A percentile compares a stretch with the other conserved stretches of the same genome.
phyloP scores from a whole-genome alignment of 257 asterid genomes.

The Ligustrum vulgare region DNA sequence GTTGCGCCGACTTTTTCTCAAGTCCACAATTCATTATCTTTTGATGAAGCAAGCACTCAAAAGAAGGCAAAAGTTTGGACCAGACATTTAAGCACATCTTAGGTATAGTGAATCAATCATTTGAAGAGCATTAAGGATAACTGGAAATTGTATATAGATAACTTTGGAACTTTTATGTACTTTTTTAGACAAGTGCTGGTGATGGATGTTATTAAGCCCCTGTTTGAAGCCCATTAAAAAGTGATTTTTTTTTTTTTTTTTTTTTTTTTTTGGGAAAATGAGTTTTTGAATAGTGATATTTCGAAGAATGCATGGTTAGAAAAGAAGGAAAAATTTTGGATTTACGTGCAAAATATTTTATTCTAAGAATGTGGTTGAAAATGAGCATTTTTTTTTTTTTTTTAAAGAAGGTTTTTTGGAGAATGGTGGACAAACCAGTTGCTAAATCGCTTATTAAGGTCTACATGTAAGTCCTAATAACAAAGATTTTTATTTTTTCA shows the following conservation, averaged over 20 bases:
- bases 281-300: too few relatives aligned
- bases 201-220: not conserved
- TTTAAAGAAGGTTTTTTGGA: too few relatives aligned
- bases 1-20: not conserved
- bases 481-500: not conserved
- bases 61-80: not conserved
- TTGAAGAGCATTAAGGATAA: not conserved
- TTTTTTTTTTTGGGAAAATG: too few relatives aligned
- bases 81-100: not conserved
- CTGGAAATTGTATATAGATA: not conserved
- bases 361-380: too few relatives aligned
- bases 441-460: not conserved
- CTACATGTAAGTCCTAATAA: not conserved
- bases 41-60: constrained; percentile 7
- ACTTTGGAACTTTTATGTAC: not conserved
- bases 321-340: too few relatives aligned
- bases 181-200: not conserved
- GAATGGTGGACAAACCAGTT: too few relatives aligned
- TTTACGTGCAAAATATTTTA: too few relatives aligned
- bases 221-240: too few relatives aligned
- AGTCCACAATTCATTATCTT: not conserved
- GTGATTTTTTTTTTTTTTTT: too few relatives aligned
- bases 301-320: too few relatives aligned
- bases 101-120: not conserved
- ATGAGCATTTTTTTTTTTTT: too few relatives aligned